Evolutionary conservation across 768 basidiomycete species (phyloP).

Genomic region (Agrocybe praecox): DNA sequence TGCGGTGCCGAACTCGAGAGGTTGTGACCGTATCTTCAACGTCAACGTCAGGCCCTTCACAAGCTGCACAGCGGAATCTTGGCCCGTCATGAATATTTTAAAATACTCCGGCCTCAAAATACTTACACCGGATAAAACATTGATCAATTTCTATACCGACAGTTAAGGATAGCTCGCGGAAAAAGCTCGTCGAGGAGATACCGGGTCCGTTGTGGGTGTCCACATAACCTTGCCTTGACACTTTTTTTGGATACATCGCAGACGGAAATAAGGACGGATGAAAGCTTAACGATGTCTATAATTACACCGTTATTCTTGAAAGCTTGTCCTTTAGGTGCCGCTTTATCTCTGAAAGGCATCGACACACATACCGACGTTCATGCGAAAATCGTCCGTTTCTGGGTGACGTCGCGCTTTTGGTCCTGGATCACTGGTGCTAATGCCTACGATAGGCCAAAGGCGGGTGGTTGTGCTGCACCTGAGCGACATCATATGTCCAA

Average conservation of each 20-base stretch:
- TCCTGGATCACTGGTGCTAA: background rate
- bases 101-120: too few species aligned
- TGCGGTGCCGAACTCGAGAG: too few species aligned
- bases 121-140: too few species aligned
- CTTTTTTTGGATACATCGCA: background rate
- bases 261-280: conserved; percentile 4
- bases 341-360: background rate
- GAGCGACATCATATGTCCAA: background rate
- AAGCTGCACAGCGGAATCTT: too few species aligned
- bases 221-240: background rate
- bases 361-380: conserved; percentile 25
- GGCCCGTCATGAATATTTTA: too few species aligned
- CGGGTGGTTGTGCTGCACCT: background rate
- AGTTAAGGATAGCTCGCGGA: background rate
- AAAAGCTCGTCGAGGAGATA: background rate
- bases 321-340: background rate
- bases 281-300: background rate
- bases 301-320: background rate
- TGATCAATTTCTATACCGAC: too few species aligned
- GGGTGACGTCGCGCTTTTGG: background rate
- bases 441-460: background rate
- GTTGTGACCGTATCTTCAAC: too few species aligned
- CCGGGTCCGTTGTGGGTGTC: background rate
- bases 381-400: conserved; percentile 30
- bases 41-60: too few species aligned